These are phyloP conservation scores for Heterobasidion occidentale DNA, from an alignment of 1,284 basidiomycete species.

Conservation along the genomic window DNA sequence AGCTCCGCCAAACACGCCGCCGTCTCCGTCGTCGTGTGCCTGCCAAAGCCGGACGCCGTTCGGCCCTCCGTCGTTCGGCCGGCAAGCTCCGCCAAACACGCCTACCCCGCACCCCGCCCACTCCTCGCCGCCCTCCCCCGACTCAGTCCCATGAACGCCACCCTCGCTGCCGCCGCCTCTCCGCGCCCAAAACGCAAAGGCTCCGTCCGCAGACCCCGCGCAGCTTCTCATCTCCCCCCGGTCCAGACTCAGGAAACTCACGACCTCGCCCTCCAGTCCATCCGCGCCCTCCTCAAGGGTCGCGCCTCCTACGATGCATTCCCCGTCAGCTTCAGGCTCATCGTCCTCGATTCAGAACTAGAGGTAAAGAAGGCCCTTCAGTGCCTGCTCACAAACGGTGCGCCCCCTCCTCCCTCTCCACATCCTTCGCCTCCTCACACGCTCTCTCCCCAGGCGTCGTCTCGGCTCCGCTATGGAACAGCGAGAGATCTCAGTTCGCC, in stretches of 20 bases:
- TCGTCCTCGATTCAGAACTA: conserved; percentile 92
- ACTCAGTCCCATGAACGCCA: neutral
- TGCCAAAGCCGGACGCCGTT: neutral
- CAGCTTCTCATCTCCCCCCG: conserved; percentile 52
- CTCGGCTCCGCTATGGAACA: conserved; percentile 98
- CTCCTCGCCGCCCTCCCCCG: neutral
- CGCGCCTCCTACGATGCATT: conserved; percentile 93
- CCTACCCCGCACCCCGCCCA: neutral
- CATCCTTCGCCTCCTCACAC: neutral
- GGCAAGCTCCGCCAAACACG: neutral
- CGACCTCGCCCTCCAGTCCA: conserved; percentile 67
- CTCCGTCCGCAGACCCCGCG: conserved; percentile 42
- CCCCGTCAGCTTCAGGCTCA: conserved; percentile 92
- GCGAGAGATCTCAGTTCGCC: conserved; percentile 81
- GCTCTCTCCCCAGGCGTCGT: conserved; percentile 68
- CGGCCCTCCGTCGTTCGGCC: neutral
- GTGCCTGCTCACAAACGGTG: conserved; percentile 84
- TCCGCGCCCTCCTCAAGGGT: conserved; percentile 79
- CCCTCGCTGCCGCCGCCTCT: conserved; percentile 25
- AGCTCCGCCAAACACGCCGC: no score
- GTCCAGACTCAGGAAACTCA: conserved; percentile 53
- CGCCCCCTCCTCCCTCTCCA: conserved; percentile 14
- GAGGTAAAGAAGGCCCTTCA: conserved; percentile 91
- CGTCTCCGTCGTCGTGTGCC: neutral
- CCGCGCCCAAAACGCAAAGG: conserved; percentile 30